A percentile compares a stretch with the other conserved stretches of the same genome.
phyloP scores from a whole-genome alignment of 805 yeast species.

The Huiozyma naganishii region DNA sequence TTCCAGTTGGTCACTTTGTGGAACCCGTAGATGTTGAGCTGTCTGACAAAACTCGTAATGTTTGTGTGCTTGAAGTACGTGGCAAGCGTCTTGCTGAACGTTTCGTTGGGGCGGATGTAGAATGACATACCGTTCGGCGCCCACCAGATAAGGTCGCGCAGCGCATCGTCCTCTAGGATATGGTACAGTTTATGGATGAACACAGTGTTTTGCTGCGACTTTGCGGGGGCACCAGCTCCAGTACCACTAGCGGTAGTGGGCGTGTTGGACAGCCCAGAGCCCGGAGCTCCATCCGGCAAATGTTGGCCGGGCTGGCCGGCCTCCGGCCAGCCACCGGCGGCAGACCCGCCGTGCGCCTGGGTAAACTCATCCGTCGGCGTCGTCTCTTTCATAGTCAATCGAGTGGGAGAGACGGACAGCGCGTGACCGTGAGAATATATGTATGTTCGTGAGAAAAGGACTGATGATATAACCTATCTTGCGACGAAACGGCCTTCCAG shows the following conservation, averaged over 20 bases:
- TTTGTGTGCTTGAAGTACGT: constrained; percentile 72
- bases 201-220: constrained; percentile 34
- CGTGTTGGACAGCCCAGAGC: not conserved
- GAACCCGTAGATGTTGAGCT: constrained; percentile 73
- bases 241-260: not conserved
- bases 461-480: too few relatives aligned
- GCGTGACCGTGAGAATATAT: too few relatives aligned
- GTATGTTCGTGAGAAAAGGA: too few relatives aligned
- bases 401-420: too few relatives aligned
- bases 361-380: too few relatives aligned
- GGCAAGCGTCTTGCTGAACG: constrained; percentile 60
- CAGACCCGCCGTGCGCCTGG: too few relatives aligned
- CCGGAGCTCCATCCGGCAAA: not conserved
- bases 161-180: constrained; percentile 71
- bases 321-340: too few relatives aligned
- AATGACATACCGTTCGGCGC: constrained; percentile 59
- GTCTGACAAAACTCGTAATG: constrained; percentile 69
- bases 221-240: not conserved
- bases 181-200: constrained; percentile 86
- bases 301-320: too few relatives aligned
- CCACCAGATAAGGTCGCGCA: constrained; percentile 84
- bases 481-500: too few relatives aligned
- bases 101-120: constrained; percentile 74
- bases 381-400: too few relatives aligned
- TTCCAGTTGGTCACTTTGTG: constrained; percentile 42